Evolutionary conservation across 805 yeast genomes (phyloP), one percentile per base, ranked within the genome.

Genomic region (Wickerhamiella cacticola): DNA sequence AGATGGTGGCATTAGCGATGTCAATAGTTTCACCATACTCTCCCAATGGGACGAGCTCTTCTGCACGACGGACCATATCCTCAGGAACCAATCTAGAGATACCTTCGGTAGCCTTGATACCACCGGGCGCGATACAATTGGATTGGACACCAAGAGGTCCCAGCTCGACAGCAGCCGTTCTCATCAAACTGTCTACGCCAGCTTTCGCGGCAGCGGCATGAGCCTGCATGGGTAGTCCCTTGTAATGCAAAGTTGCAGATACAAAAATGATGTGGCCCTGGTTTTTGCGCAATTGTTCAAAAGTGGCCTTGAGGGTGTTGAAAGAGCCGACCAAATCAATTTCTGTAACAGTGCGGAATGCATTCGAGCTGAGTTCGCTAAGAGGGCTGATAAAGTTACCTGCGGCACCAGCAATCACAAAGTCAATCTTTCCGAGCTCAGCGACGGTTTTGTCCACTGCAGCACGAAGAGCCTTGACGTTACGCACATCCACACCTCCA

Each of bases 131-230:
- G 56, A 88, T 75, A 58, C 83, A 78, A 62, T 89, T 88, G 41
- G 79, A 74, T 49, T 92, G 74, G 39, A 88, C 73, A 4, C 96
- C 96, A 48, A 84, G 61, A 1, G 96, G 95, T 1, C 96, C 96
- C 48, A 85, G 70, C 65, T 88, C 97, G 5, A 87, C 92, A 1
- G 96, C 94, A 50, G 88, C 65, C 1, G 87, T 80, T 54, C 81
- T 79, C 23, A 85, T 77, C 31, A 88, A 68, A 2, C 96, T 94
- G 62, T 89, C 97, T 36, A 89, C 73, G 22, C 96, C 97, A 1
- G 96, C 95, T 65, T 89, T 89, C 2, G 96, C 96, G 0, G 96
- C 96, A 5, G 88, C 81, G 2, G 87, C 96, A 59, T 89, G 96
- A 5, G 78, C 58, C 65, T 89, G 96, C 68, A 82, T 78, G 12